Base-by-base conservation (phyloP, 169 alveolate species). In the Plasmodium chabaudi region DNA sequence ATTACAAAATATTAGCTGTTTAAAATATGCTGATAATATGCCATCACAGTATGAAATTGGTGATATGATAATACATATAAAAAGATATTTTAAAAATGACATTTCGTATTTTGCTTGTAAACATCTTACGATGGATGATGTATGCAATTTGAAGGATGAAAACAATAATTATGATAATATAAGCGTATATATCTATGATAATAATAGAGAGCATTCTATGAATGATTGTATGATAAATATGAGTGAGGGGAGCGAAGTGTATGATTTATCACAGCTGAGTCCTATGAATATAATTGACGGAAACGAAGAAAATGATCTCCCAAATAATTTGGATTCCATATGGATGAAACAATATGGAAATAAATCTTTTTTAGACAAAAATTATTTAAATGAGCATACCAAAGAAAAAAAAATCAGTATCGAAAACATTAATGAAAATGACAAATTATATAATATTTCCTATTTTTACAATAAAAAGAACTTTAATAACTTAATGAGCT, bases 71-170 rank as follows among this genome's bases (percentile, higher is more conserved):
- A 75, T 75, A 75, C 75, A 75, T 25, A 75, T 75, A 61, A 75
- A 75, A 63, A 61, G 74, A 75, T 74, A 75, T 67, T 19, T 75
- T 47, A 60, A 61, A 75, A 63, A 75, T 47, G 49, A 75, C 17
- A 56, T 75, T 46, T 75, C 88, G 13, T 75, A 75, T 75, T 75
- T 75, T 75, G 77, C 88, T 10, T 75, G 88, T 75, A 64, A 75
- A 15, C 88, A 75, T 63, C 59, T 63, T 75, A 49, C 53, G 19
- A 47, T 61, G 17, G 47, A 75, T 75, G 88, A 75, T 27, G 63
- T 75, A 46, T 44, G 17, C 19, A 63, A 75, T 75, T n/a, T 64
- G 59, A 67, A 75, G 47, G 88, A 61, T 39, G 88, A 75, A 64
- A 15, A 49, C 71, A 67, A 55, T 67, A 63, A 49, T 63, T 75